Conservation (phyloP, 1,284 basidiomycete genomes). For the Ustilago esculenta region DNA sequence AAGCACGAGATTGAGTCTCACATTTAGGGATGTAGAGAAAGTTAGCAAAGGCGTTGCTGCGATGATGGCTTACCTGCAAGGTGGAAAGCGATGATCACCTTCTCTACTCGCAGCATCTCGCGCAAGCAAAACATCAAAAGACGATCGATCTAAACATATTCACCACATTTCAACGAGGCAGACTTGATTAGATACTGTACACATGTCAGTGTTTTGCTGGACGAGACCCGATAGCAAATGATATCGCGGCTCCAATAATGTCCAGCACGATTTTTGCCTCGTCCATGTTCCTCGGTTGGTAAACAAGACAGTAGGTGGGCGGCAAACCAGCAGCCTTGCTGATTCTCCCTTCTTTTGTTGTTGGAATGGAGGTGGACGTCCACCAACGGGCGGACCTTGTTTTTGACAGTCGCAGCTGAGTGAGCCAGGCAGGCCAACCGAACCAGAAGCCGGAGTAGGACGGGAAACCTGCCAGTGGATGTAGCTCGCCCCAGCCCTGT, state of each 20-base stretch:
- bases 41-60: conserved; percentile 57
- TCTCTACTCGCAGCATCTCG: neutral
- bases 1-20: conserved; percentile 79
- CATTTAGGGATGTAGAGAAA: conserved; percentile 79
- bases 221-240: conserved; percentile 37
- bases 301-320: conserved; percentile 51
- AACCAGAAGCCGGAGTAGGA: conserved; percentile 43
- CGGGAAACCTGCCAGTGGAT: conserved; percentile 44
- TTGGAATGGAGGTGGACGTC: conserved; percentile 22
- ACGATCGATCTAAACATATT: no score
- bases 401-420: neutral
- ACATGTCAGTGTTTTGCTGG: neutral
- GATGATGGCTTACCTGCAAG: conserved; percentile 45
- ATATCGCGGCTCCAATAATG: conserved; percentile 34
- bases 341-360: neutral
- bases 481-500: conserved; percentile 49
- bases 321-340: conserved; percentile 32
- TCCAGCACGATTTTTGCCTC: conserved; percentile 30
- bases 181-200: no score
- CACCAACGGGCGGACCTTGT: conserved; percentile 30
- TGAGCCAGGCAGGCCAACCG: conserved; percentile 40
- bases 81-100: conserved; percentile 20
- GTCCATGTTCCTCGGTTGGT: conserved; percentile 37
- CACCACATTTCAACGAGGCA: no score
- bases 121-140: neutral